Evolutionary conservation across 1,139 yeast genomes (phyloP), one percentile per base, ranked within the genome.

Genomic region (Suhomyces taliae): DNA sequence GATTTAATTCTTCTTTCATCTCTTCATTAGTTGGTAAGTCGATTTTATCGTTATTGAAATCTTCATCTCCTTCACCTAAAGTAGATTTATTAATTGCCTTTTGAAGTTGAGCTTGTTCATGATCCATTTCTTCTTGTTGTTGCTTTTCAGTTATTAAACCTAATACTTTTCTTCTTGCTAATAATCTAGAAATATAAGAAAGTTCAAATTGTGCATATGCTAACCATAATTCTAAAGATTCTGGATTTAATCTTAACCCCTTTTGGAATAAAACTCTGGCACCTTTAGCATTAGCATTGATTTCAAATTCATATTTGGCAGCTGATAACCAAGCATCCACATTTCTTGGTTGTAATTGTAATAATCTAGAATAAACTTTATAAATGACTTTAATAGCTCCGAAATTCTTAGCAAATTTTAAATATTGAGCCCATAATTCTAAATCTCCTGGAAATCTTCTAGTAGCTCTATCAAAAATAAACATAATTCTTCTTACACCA

Each of bases 271-370:
- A 76, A 10, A 82, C 80, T 67, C 99, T 79, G 14, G 98, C 95
- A 39, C 96, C 95, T 61, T 87, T 83, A 45, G 96, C 90, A 58
- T 90, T 88, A 43, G 93, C 88, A 66, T 93, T 90, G 37, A 79
- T 79, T 58, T 93, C 97, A 59, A 89, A 85, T 68, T 95, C 98
- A 66, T 90, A 90, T 62, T 89, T 89, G 41, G 98, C 97, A 26
- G 97, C 97, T 59, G 90, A 81, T 44, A 93, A 81, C 99, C 99
- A 95, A 11, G 95, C 88, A 57, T 85, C 86, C 2, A 90, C 81
- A 60, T 90, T 88, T 45, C 89, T 79, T n/a, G 99, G 98, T 62
- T 93, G 98, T 53, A 90, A 71, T 66, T 86, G 90, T 57, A 95
- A 74, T 57, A 93, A 74, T 50, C 83, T 80, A 3, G 95, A 84